Percentiles rank a stretch among this genome's conserved stretches.
phyloP scores from a whole-genome alignment of 2,329 filamentous ascomycete species.

The Hymenoscyphus albidus region DNA sequence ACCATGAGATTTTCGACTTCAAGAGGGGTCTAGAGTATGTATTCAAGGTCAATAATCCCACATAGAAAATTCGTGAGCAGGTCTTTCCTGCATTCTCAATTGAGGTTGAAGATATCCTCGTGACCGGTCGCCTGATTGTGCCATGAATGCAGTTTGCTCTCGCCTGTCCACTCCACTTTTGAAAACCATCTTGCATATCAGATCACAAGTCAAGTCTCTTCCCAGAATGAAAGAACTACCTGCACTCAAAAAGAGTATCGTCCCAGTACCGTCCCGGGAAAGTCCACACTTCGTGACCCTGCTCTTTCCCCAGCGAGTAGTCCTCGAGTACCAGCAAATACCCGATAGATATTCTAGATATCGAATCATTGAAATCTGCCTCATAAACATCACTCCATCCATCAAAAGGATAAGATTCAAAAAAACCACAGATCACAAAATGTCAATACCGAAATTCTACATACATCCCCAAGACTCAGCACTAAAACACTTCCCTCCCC shows the following conservation, averaged over 20 bases:
- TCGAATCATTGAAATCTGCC: too few relatives aligned
- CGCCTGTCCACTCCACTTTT: neutral
- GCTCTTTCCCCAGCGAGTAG: too few relatives aligned
- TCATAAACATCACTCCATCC: neutral
- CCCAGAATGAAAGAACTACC: too few relatives aligned
- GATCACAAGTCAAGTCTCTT: too few relatives aligned
- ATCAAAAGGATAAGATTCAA: neutral
- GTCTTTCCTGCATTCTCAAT: too few relatives aligned
- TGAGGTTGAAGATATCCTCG: neutral
- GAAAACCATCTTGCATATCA: neutral
- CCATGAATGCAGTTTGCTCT: neutral
- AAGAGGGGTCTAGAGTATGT: too few relatives aligned
- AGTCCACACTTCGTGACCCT: too few relatives aligned
- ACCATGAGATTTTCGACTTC: too few relatives aligned
- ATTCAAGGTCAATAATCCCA: too few relatives aligned
- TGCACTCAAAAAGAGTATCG: too few relatives aligned
- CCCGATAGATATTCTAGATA: neutral
- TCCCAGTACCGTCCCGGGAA: too few relatives aligned
- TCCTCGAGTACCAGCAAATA: neutral
- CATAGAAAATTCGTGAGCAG: too few relatives aligned
- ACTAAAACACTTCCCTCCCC: slow-evolving; percentile 21
- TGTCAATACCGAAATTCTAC: neutral
- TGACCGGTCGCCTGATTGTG: neutral
- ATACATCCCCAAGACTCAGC: slow-evolving; percentile 22
- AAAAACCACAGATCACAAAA: neutral